These are phyloP conservation scores for Coprinopsis sp. DNA, from an alignment of 768 basidiomycete species.

Conservation along the genomic window DNA sequence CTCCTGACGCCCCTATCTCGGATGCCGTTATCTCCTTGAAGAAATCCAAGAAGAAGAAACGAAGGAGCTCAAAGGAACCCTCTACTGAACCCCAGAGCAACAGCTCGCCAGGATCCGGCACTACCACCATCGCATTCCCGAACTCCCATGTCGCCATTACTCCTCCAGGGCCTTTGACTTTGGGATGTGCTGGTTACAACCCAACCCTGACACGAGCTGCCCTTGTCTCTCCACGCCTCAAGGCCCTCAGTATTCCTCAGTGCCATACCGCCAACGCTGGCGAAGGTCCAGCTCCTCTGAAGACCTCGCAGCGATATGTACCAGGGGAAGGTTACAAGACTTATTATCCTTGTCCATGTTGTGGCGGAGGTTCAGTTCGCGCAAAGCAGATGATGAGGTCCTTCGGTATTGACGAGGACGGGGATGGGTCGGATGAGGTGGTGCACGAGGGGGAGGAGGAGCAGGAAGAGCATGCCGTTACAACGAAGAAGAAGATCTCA, in stretches of 20 bases:
- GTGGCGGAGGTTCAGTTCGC: conserved; percentile 1
- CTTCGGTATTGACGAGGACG: neutral
- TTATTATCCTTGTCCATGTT: neutral
- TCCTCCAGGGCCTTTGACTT: no score
- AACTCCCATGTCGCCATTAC: no score
- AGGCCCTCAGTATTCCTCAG: neutral
- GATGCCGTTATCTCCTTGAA: no score
- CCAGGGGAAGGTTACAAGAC: neutral
- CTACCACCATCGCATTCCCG: no score
- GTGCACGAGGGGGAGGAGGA: neutral
- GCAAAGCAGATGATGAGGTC: neutral
- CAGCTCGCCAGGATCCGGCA: no score
- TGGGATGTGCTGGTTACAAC: no score
- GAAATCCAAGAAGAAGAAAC: no score
- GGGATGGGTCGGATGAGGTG: neutral
- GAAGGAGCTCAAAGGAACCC: no score
- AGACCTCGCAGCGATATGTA: neutral
- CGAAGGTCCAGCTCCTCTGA: neutral
- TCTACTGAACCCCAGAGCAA: no score
- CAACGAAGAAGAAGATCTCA: neutral
- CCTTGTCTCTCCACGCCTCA: neutral
- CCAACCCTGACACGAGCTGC: no score
- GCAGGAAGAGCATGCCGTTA: neutral
- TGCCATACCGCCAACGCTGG: no score
- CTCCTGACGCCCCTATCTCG: neutral